These are phyloP conservation scores for Blastocystis sp. DNA, from an alignment of 352 stramenopile genomes.

Conservation along the genomic window DNA sequence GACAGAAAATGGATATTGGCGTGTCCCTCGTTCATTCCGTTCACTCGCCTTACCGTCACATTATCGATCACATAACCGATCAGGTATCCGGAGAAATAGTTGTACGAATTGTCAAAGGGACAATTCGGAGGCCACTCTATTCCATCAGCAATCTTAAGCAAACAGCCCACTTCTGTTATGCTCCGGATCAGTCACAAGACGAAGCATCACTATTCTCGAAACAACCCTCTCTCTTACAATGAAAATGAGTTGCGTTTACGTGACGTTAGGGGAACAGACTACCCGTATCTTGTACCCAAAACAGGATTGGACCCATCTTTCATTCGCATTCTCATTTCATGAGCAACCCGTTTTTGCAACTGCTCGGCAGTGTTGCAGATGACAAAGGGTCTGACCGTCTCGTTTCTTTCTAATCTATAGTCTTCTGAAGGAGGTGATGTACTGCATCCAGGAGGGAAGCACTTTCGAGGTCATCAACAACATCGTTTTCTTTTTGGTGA, in stretches of 20 bases:
- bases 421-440: slow-evolving; percentile 15
- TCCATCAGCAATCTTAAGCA: background rate
- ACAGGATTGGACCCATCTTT: too few relatives aligned
- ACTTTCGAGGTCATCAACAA: slow-evolving; percentile 25
- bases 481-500: slow-evolving; percentile 30
- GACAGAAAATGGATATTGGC: slow-evolving; percentile 14
- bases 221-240: too few relatives aligned
- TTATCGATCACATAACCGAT: slow-evolving; percentile 18
- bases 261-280: too few relatives aligned
- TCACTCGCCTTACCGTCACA: background rate
- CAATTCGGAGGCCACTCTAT: background rate
- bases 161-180: background rate
- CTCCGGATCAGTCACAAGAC: background rate
- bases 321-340: too few relatives aligned
- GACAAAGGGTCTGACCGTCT: background rate
- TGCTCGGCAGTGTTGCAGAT: slow-evolving; percentile 28
- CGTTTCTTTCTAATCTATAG: background rate
- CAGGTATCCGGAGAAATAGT: slow-evolving; percentile 22
- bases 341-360: slow-evolving; percentile 35
- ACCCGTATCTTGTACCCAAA: too few relatives aligned
- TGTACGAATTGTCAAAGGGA: background rate
- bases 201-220: slow-evolving; percentile 36
- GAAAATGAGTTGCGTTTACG: too few relatives aligned
- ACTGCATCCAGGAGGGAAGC: slow-evolving; percentile 28
- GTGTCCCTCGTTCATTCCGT: background rate